Evolutionary conservation across 192 early-diverging fungal species (phyloP), one percentile per base, ranked within the genome.

Genomic region (Backusella liffmaniae): DNA sequence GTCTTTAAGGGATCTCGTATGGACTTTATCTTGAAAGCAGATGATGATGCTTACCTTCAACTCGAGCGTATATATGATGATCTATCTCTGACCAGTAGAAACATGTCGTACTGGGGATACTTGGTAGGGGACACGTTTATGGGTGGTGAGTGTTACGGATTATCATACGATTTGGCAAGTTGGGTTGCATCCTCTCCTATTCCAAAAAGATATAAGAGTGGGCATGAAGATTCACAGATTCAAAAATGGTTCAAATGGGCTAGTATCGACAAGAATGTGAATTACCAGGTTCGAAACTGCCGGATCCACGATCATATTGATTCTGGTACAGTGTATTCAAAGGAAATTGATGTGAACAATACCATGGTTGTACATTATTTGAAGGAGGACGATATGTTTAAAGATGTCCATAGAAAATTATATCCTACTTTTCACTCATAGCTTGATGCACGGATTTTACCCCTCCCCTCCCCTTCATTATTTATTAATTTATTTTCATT

Each of bases 11-110:
- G 32, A 37, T 46, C 69, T 41, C n/a, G 18, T 13, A 62, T 79
- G 7, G 77, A 82, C 75, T 82, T 79, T 69, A 53, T 80, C 7
- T 32, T 74, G 10, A 83, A 83, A 42, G 70, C 79, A 23, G 82
- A 83, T 34, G 78, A 80, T 37, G 82, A 83, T 74, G 69, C 76
- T 10, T 80, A 77, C 36, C 21, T 83, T 44, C 72, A 77, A 1
- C 70, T 83, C 34, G 71, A 80, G 34, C 66, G 76, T 53, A 44
- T 83, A 6, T 62, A 76, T 18, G 26, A 67, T 3, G 79, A 79
- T 67, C 41, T 83, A 56, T 26, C 78, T 39, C 42, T 62, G 2
- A 72, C 75, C 9, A 16, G 70, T 18, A 65, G 74, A 23, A 21
- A 76, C 7, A 51, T 76, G 70, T 42, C 73, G 6, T 83, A 83